Conservation (phyloP, 2,329 filamentous ascomycete species). For the Trichoderma koningiopsis region DNA sequence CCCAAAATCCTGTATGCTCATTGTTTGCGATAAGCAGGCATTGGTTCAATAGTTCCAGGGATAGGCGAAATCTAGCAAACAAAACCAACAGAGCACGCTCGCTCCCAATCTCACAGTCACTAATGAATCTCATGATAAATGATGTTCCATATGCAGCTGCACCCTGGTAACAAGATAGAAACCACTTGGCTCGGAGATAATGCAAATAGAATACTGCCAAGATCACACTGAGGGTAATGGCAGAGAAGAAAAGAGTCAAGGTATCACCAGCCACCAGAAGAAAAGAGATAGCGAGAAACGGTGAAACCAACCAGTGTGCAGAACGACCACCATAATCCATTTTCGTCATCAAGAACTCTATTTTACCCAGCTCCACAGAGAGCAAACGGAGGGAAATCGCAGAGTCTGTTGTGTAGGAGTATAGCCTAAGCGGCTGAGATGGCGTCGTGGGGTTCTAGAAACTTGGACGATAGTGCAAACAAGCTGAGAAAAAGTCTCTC, state of each 20-base stretch:
- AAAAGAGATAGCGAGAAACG: neutral
- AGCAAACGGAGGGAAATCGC: neutral
- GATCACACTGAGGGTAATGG: neutral
- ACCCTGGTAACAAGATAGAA: neutral
- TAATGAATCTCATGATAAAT: neutral
- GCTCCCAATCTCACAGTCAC: neutral
- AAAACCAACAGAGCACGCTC: neutral
- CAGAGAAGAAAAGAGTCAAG: neutral
- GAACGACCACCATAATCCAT: neutral
- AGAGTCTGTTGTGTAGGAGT: neutral
- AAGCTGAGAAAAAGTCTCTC: neutral
- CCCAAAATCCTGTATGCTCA: neutral
- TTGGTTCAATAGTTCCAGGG: neutral
- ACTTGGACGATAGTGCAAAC: slow-evolving; percentile 13
- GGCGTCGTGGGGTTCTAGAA: slow-evolving; percentile 13
- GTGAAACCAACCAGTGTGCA: neutral
- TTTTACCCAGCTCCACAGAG: neutral
- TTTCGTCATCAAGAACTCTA: neutral
- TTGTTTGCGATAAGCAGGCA: slow-evolving; percentile 20
- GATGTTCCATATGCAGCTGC: no score
- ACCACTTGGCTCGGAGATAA: neutral
- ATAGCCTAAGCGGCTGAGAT: slow-evolving; percentile 8
- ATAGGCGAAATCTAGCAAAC: slow-evolving; percentile 7
- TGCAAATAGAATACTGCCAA: neutral
- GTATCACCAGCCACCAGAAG: neutral